Evolutionary conservation across 2,329 filamentous ascomycete species (phyloP), one percentile per base, ranked within the genome.

Genomic region (Colletotrichum abscissum): DNA sequence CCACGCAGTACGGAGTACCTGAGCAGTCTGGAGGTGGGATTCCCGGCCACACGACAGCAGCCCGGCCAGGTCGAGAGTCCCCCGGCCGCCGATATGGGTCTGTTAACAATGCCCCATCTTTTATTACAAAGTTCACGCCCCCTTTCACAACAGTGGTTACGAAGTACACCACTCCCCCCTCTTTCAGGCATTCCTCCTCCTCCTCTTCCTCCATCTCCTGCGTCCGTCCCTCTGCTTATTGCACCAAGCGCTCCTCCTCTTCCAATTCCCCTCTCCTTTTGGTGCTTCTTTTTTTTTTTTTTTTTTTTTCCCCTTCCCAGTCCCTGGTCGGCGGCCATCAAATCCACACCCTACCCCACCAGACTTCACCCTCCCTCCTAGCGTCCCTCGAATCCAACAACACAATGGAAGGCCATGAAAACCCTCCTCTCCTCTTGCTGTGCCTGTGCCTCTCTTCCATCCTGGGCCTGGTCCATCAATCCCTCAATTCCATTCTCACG

Each of bases 1-100:
- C 11, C 11, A 12, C 33, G 11, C 33, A 35, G 33, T 35, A 33
- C 30, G 30, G 30, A 33, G 30, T 33, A 33, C 30, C 52, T n/a
- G 12, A 19, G 38, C 14, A 42, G 38, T 42, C 38, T 42, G 38
- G 38, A 67, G 56, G 22, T 35, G 52, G 62, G 55, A 38, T 64
- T 54, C 52, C 46, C 58, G 69, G 54, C 69, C 69, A 72, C 69
- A 63, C 69, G 57, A 62, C 69, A 59, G 28, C 26, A 63, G 58
- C 38, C 35, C 64, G 69, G 67, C 16, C 33, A 58, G 64, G 62
- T 64, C 35, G 67, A 58, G 30, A 38, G 35, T 54, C 65, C 65
- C 65, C 65, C 57, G 24, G 56, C 57, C 46, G 24, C 24, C 57
- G 35, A 28, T 38, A 22, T 52, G 63, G 46, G 19, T n/a, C 33